phyloP scores from a whole-genome alignment of 2,329 filamentous ascomycete species.

The Fusarium sambucinum region DNA sequence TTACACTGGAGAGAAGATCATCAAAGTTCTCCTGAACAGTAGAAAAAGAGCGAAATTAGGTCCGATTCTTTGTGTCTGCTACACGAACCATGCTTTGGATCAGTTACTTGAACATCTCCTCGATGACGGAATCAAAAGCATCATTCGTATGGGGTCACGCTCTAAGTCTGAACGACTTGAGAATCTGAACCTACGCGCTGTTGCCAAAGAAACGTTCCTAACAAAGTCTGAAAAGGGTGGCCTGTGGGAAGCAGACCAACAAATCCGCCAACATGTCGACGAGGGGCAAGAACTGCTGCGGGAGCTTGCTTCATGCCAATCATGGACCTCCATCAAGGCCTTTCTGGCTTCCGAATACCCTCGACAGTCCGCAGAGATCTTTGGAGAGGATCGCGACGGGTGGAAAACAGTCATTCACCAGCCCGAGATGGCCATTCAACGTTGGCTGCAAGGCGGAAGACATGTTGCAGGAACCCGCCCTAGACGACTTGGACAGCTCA shows the following conservation, averaged over 20 bases:
- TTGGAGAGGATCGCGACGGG: background rate
- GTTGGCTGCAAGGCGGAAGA: background rate
- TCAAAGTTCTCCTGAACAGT: conserved; percentile 4
- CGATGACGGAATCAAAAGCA: background rate
- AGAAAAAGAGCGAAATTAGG: background rate
- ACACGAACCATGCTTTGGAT: conserved; percentile 2
- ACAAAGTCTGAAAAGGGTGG: background rate
- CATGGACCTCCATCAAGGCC: background rate
- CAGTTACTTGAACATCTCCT: conserved; percentile 6
- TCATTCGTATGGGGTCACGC: conserved; percentile 4
- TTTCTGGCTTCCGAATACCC: background rate
- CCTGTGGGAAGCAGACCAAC: background rate
- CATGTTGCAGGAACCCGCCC: background rate
- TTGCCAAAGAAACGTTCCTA: background rate
- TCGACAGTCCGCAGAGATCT: background rate
- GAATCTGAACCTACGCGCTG: background rate
- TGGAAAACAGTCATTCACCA: conserved; percentile 5
- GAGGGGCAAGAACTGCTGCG: background rate
- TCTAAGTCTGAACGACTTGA: background rate
- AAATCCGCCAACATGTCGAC: background rate
- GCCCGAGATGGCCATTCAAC: conserved; percentile 2
- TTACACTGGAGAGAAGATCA: conserved; percentile 9
- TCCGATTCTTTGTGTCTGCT: conserved; percentile 3
- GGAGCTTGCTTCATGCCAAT: background rate
- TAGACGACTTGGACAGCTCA: background rate